phyloP scores from a whole-genome alignment of 139 green algal genomes.

The Astrephomene gubernaculifera region DNA sequence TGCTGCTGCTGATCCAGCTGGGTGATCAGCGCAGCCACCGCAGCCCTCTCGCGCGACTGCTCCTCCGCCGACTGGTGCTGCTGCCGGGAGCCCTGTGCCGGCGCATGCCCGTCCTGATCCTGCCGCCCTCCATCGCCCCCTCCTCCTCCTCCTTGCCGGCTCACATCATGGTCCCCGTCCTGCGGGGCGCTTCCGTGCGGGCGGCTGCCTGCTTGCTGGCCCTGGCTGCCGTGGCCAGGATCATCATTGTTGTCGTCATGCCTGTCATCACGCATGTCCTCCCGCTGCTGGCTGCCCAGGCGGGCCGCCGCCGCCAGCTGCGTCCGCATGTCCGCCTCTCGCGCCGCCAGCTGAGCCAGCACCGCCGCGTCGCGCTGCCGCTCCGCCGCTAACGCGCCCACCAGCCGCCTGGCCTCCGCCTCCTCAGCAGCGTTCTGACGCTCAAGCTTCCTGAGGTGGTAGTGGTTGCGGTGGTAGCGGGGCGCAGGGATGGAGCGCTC shows the following conservation, averaged over 20 bases:
- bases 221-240: too few species aligned
- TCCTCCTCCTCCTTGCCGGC: too few species aligned
- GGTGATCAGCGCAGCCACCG: not conserved
- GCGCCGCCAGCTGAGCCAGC: conserved; percentile 16
- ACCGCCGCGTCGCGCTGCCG: conserved; percentile 19
- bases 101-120: too few species aligned
- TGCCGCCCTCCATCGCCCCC: too few species aligned
- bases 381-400: conserved; percentile 44
- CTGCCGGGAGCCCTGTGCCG: conserved; percentile 27
- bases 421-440: conserved; percentile 45
- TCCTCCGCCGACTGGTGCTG: too few species aligned
- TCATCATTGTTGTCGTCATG: too few species aligned
- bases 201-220: too few species aligned
- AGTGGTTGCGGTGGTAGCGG: not conserved
- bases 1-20: not conserved
- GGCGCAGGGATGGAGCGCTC: not conserved
- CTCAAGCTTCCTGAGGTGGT: conserved; percentile 35
- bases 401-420: conserved; percentile 8
- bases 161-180: too few species aligned
- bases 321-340: conserved; percentile 35
- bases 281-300: conserved; percentile 11
- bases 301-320: conserved; percentile 3
- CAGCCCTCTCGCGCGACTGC: conserved; percentile 12
- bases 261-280: too few species aligned
- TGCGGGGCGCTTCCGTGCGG: too few species aligned